A percentile compares a stretch with the other conserved stretches of the same genome.
Evolutionary conservation across 1,284 basidiomycete species (phyloP).

Genomic region (Naganishia liquefaciens): DNA sequence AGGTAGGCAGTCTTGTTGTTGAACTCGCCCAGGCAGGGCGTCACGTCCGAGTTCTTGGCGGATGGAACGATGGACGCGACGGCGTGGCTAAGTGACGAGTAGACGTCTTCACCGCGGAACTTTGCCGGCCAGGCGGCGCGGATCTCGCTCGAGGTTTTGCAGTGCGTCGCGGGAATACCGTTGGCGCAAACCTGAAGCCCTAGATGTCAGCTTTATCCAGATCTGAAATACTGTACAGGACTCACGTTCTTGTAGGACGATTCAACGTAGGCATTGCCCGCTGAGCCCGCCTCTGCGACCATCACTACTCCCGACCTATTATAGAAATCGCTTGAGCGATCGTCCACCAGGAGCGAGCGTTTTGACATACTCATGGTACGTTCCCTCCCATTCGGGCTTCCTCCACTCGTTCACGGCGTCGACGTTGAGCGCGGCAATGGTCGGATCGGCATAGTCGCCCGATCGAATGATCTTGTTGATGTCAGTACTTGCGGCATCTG

Average conservation of each 20-base stretch:
- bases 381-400: conserved; percentile 64
- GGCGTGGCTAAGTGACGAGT: conserved; percentile 11
- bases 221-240: background rate
- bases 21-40: conserved; percentile 25
- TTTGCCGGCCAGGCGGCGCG: conserved; percentile 21
- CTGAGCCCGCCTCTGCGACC: conserved; percentile 35
- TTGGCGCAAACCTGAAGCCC: conserved; percentile 22
- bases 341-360: background rate
- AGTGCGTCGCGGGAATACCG: conserved; percentile 22
- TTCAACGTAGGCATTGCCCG: conserved; percentile 43
- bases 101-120: conserved; percentile 17
- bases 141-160: conserved; percentile 15
- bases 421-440: conserved; percentile 44
- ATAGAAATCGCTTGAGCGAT: background rate
- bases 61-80: background rate
- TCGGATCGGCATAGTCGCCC: conserved; percentile 51
- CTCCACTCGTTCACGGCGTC: conserved; percentile 52
- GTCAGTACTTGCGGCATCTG: conserved; percentile 53
- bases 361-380: conserved; percentile 73
- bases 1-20: conserved; percentile 59
- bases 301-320: conserved; percentile 48
- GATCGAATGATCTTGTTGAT: conserved; percentile 54
- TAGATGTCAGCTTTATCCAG: no score
- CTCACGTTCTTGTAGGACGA: conserved; percentile 43
- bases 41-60: background rate